Evolutionary conservation across 768 basidiomycete genomes (phyloP), one percentile per base, ranked within the genome.

Genomic region (Rhizopogon salebrosus): DNA sequence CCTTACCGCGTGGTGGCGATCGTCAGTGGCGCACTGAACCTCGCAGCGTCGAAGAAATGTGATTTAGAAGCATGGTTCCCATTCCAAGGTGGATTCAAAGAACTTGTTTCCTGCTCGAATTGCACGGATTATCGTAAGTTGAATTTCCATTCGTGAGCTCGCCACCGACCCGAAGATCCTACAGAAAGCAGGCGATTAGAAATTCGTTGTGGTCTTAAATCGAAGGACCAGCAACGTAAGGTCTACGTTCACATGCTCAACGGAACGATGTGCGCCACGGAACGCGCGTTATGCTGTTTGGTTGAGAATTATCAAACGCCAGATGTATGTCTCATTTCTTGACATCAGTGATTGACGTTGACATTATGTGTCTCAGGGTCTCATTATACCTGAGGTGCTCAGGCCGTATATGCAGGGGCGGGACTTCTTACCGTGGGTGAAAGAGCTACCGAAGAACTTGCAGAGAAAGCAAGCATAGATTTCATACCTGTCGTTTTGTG

Each of bases 1-100:
- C 85, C 95, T 11, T 99, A 98, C 70, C 87, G 92, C 20, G 82
- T 98, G 52, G 92, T 97, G 52, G 86, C 82, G 7, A 98, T 99
- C 65, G 97, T 95, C 37, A 97, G 94, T 41, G 93, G 97, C 14
- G 97, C 95, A 27, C 74, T 99, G 59, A 99, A 99, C 72, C 80
- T 98, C 60, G 97, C 97, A 0, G 97, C 97, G 22, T 82, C 95
- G 48, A 93, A 97, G 75, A 99, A 99, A 75, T 92, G 87, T 67
- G 97, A 99, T 71, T 70, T 99, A 54, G 97, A 99, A 71, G 97
- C 97, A 53, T 99, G 94, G 92, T 99, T 99, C 80, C 97, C 97
- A 2, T 98, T 92, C 82, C 97, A 98, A 71, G 85, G 84, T 46
- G 85, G 78, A 48, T 94, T 95, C 77, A 99, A 98, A 77, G 97